Evolutionary conservation across 805 yeast genomes (phyloP).

Genomic region (Yarrowia alimentaria): DNA sequence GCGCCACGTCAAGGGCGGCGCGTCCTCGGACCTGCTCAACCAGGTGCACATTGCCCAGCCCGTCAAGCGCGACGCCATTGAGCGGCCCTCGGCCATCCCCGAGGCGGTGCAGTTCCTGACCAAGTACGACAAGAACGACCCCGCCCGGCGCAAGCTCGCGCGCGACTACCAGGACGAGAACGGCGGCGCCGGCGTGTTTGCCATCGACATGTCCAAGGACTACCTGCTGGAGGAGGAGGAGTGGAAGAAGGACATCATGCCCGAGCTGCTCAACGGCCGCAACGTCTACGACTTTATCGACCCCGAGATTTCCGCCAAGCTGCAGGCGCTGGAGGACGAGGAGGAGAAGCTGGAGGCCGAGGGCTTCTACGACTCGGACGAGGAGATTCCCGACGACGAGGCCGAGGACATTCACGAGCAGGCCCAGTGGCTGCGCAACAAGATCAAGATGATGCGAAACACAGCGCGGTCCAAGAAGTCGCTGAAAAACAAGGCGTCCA

Average conservation of each 20-base stretch:
- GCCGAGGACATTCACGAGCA: slow-evolving; percentile 71
- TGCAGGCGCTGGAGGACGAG: slow-evolving; percentile 94
- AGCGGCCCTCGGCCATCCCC: slow-evolving; percentile 77
- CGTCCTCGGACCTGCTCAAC: slow-evolving; percentile 83
- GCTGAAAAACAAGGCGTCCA: slow-evolving; percentile 79
- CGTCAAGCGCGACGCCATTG: slow-evolving; percentile 76
- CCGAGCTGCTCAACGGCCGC: slow-evolving; percentile 93
- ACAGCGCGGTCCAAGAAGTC: slow-evolving; percentile 86
- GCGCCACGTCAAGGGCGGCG: slow-evolving; percentile 64
- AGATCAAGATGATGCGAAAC: slow-evolving; percentile 88
- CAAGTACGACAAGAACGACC: slow-evolving; percentile 77
- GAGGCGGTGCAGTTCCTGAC: slow-evolving; percentile 57
- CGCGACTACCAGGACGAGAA: slow-evolving; percentile 89
- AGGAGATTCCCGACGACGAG: slow-evolving; percentile 60
- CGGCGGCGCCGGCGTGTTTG: slow-evolving; percentile 99
- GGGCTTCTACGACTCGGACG: slow-evolving; percentile 94
- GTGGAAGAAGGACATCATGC: slow-evolving; percentile 97
- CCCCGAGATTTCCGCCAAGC: slow-evolving; percentile 88
- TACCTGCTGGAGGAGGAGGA: slow-evolving; percentile 92
- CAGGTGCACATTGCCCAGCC: slow-evolving; percentile 95
- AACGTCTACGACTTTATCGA: slow-evolving; percentile 97
- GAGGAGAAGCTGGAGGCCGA: slow-evolving; percentile 89
- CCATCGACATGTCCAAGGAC: slow-evolving; percentile 87
- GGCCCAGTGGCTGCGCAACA: slow-evolving; percentile 93
- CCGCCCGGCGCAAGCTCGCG: slow-evolving; percentile 75